Conservation (phyloP, 2,329 filamentous ascomycete species). For the Colletotrichum sp. region DNA sequence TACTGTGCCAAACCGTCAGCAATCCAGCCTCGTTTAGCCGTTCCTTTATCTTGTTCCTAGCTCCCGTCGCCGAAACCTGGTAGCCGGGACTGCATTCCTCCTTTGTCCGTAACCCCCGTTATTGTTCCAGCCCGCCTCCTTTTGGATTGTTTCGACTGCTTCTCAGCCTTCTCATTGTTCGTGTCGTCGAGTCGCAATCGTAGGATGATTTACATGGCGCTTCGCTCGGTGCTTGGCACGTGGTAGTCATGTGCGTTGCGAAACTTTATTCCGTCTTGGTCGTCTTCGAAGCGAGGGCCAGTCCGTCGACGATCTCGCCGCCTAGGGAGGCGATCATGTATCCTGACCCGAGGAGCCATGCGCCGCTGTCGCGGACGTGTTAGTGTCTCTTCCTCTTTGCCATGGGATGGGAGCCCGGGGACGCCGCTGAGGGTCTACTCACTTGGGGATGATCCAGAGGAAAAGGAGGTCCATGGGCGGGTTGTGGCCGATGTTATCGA, state of each 20-base stretch:
- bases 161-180: background rate
- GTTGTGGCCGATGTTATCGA: slow-evolving; percentile 65
- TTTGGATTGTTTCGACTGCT: background rate
- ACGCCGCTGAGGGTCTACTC: slow-evolving; percentile 29
- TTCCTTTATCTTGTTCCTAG: background rate
- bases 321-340: slow-evolving; percentile 58
- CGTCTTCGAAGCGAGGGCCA: slow-evolving; percentile 42
- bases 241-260: background rate
- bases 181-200: background rate
- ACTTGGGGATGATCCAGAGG: slow-evolving; percentile 67
- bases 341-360: slow-evolving; percentile 58
- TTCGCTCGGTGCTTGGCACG: background rate
- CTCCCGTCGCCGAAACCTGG: background rate
- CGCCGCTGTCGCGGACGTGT: slow-evolving; percentile 44
- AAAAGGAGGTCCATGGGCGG: slow-evolving; percentile 45
- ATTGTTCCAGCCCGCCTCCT: background rate
- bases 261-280: slow-evolving; percentile 44
- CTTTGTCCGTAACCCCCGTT: background rate
- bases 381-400: background rate
- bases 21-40: background rate
- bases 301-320: slow-evolving; percentile 51
- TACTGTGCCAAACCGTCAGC: background rate
- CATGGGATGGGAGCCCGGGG: background rate
- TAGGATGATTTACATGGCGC: background rate
- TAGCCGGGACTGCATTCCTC: background rate